Evolutionary conservation across 75 land plant genomes (phyloP), one percentile per base, ranked within the genome.

Genomic region (Selaginella tamariscina): DNA sequence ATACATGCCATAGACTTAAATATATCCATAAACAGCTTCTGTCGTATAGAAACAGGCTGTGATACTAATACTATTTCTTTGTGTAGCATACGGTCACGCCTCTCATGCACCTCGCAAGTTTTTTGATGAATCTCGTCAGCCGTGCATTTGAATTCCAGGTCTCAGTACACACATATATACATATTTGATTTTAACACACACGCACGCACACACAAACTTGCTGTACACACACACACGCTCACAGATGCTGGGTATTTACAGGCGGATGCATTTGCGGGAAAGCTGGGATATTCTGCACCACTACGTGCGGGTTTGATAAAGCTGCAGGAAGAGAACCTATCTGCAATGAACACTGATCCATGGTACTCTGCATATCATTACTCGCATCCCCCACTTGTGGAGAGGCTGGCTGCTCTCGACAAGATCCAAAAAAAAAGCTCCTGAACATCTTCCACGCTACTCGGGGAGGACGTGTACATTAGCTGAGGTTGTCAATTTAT

Each of bases 291-390:
- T 74, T 69, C 76, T 0, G 56, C 68, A 30, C 64, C 81, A 22
- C 86, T 91, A 32, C 78, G 85, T 57, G 85, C 87, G 32, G 99
- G 83, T 20, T 84, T 95, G 31, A 79, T 95, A 28, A 95, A 91
- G 68, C 77, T 95, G 29, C 84, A 92, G 99, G 99, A 87, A 72
- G 99, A 95, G 72, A 95, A 95, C 73, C 73, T 95, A 32, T 89
- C 98, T 1, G 84, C 97, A 1, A 95, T 91, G 97, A 95, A 95
- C 57, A 90, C 99, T 2, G 99, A 95, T 71, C 96, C 96, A 13
- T 94, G 96, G 98, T 94, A 94, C 69, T 94, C 98, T 1, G 91
- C 98, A 33, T 94, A 94, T 64, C 98, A 94, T 70, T 94, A 94
- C 72, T 89, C 99, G 0, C 97, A 95, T 75, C 97, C 99, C 65